These are phyloP conservation scores for Sporodiniella umbellata DNA, from an alignment of 371 early-diverging fungal species.

Conservation along the genomic window DNA sequence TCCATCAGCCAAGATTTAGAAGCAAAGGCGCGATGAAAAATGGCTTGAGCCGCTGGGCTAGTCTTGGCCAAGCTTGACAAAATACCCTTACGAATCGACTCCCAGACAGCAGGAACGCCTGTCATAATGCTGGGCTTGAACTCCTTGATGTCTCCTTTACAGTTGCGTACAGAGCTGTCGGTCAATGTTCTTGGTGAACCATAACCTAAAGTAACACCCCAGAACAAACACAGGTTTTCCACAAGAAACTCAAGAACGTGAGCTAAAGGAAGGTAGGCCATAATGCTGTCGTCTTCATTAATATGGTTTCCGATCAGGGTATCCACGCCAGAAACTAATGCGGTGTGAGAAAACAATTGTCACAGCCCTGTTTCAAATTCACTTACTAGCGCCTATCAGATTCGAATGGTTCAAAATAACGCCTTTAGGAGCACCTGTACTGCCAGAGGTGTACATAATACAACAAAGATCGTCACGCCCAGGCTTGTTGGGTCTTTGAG, in stretches of 20 bases:
- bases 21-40: slow-evolving; percentile 63
- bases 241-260: slow-evolving; percentile 76
- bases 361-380: too few relatives aligned
- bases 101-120: slow-evolving; percentile 81
- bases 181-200: slow-evolving; percentile 69
- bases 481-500: slow-evolving; percentile 48
- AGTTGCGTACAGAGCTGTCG: slow-evolving; percentile 67
- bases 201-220: slow-evolving; percentile 69
- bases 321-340: slow-evolving; percentile 77
- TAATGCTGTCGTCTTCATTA: slow-evolving; percentile 52
- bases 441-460: slow-evolving; percentile 81
- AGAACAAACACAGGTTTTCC: slow-evolving; percentile 47
- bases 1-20: slow-evolving; percentile 58
- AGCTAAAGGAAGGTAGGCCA: slow-evolving; percentile 83
- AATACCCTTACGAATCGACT: slow-evolving; percentile 66
- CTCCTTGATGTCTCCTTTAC: slow-evolving; percentile 71
- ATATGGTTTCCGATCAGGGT: slow-evolving; percentile 69
- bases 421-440: slow-evolving; percentile 67
- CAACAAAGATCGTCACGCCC: slow-evolving; percentile 63
- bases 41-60: slow-evolving; percentile 38
- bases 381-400: slow-evolving; percentile 54
- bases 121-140: slow-evolving; percentile 77
- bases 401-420: slow-evolving; percentile 55
- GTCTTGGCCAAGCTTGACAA: slow-evolving; percentile 48
- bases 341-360: too few relatives aligned